Base-by-base conservation (phyloP, 495 filamentous ascomycete species). In the Pyronema omphalodes region DNA sequence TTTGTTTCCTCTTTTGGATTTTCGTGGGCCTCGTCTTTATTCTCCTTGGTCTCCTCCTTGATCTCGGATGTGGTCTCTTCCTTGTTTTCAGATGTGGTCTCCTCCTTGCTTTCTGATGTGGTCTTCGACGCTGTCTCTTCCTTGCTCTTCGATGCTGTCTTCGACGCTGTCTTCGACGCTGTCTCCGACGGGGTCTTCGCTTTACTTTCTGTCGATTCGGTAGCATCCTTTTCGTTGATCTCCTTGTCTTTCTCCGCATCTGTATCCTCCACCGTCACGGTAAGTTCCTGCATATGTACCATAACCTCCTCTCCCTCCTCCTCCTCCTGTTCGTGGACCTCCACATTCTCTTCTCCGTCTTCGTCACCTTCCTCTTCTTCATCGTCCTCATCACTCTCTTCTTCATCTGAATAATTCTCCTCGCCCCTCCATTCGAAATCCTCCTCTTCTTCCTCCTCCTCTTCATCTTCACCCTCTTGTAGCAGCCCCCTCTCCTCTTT, bases 341-440 rank as follows among this genome's bases (percentile, higher is more conserved):
- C 52, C 41, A 49, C 44, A 29, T 52, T 47, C 54, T 37, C 62
- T 57, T 36, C 55, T 14, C 45, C 52, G 8, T 19, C 34, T 1
- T 55, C 45, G 23, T 54, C 49, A 14, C 61, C 45, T n/a, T 57
- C 54, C 17, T 56, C 44, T 1, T 66, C 65, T 15, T 64, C 57
- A 9, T 59, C 62, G 37, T 65, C 58, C 6, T 62, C 62, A 33
- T 67, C 58, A 19, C 52, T 62, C 55, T 60, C 66, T 29, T 44
- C 60, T 43, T 51, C 52, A 44, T n/a, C 55, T 44, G 48, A 58
- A 33, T 8, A 14, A 59, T 58, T 8, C 57, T 60, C 44, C 51
- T 35, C 52, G 44, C 60, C 60, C 48, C 61, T 60, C 46, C 63
- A 56, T 34, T 58, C 63, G 36, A 53, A 65, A 55, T 61, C 64